Evolutionary conservation across 2,329 filamentous ascomycete species (phyloP), one percentile per base, ranked within the genome.

Genomic region (Hirsutella minnesotensis): DNA sequence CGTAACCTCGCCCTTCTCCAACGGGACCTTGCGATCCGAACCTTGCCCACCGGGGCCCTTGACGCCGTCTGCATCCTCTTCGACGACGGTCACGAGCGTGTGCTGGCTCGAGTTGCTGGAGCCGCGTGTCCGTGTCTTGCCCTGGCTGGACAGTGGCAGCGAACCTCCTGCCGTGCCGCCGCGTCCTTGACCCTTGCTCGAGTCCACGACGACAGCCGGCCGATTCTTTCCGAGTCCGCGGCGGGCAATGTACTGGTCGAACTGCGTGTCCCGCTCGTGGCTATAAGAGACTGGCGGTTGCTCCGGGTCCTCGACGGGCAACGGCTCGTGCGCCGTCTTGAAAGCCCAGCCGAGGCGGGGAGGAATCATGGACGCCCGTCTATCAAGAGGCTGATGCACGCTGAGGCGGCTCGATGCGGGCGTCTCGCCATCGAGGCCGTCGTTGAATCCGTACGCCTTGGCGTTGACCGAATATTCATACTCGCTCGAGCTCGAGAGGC

Each of bases 401-500:
- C 33, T 18, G 33, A 5, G 20, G 18, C 35, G 35, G 18, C 5
- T 36, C 7, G 33, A 34, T 3, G 33, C 33, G 4, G 16, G 15
- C 13, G n/a, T n/a, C 3, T 3, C 5, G 5, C 33, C 49, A 20
- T 61, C 51, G 16, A 56, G 20, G 24, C 49, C 53, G 45, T 64
- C 60, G 48, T 53, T 59, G 57, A 66, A 73, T 35, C 70, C 69
- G 50, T 65, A 73, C 15, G 61, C 56, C 49, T 73, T 73, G 46
- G 68, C 59, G 55, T 74, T 71, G 46, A 63, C 58, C 9, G 71
- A 65, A 33, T 70, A 62, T 46, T 67, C 58, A 48, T 75, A 72
- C 49, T 72, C 67, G 50, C 76, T 69, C 52, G 71, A 70, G 24
- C 61, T 53, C 18, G 67, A 56, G 12, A 74, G 57, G 15, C 69